Percentiles rank a stretch among this genome's conserved stretches.
phyloP scores from a whole-genome alignment of 1,284 basidiomycete genomes.

The Amylostereum areolatum region DNA sequence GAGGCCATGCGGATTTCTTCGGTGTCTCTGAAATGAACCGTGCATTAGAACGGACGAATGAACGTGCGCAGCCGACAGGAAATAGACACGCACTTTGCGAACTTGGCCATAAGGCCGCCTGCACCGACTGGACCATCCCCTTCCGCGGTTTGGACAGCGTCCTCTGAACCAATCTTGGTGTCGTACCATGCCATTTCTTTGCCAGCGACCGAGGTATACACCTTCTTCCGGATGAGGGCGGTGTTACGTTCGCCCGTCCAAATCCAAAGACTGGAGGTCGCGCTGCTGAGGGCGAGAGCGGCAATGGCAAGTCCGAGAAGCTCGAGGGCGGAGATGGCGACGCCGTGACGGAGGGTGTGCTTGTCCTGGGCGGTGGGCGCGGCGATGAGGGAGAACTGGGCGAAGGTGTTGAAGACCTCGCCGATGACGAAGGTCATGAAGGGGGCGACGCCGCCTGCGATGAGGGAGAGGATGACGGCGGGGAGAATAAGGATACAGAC shows the following conservation, averaged over 20 bases:
- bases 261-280: conserved; percentile 82
- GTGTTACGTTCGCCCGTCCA: conserved; percentile 82
- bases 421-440: conserved; percentile 93
- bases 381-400: conserved; percentile 43
- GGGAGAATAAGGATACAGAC: conserved; percentile 62
- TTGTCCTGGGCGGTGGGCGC: conserved; percentile 43
- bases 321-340: conserved; percentile 60
- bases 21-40: conserved; percentile 67
- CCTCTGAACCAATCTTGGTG: conserved; percentile 67
- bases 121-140: conserved; percentile 66
- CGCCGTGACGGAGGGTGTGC: conserved; percentile 48
- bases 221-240: conserved; percentile 57
- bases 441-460: conserved; percentile 77
- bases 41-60: conserved; percentile 4
- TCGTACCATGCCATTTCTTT: conserved; percentile 90
- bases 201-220: conserved; percentile 66
- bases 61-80: background rate
- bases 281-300: conserved; percentile 67
- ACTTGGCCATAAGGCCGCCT: conserved; percentile 92
- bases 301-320: conserved; percentile 70
- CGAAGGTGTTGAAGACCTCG: conserved; percentile 78
- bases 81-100: conserved; percentile 61
- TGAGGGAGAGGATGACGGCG: conserved; percentile 61
- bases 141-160: conserved; percentile 38
- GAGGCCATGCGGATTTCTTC: conserved; percentile 88